Conservation (phyloP, 1,284 basidiomycete species). For the Leccinum griseonigrum region DNA sequence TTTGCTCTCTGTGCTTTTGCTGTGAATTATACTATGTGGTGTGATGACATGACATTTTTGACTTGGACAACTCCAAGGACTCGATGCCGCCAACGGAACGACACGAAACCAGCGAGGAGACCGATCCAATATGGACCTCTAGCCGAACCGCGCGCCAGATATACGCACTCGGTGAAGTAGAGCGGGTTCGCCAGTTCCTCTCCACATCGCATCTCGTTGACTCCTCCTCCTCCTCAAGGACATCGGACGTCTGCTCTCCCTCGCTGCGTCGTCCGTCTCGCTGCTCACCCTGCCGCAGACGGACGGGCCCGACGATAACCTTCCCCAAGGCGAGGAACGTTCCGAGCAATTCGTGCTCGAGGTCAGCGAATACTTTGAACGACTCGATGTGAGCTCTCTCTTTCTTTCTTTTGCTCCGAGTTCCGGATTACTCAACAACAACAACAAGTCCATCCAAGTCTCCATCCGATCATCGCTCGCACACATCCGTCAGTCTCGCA, state of each 20-base stretch:
- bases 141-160: slow-evolving; percentile 80
- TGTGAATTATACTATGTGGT: slow-evolving; percentile 26
- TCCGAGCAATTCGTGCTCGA: slow-evolving; percentile 81
- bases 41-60: slow-evolving; percentile 2
- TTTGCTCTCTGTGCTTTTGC: slow-evolving; percentile 27
- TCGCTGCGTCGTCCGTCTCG: slow-evolving; percentile 74
- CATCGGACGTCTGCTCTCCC: slow-evolving; percentile 66
- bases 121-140: slow-evolving; percentile 77
- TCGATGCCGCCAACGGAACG: slow-evolving; percentile 23
- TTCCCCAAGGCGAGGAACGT: slow-evolving; percentile 76
- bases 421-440: background rate
- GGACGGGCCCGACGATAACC: slow-evolving; percentile 57
- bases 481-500: slow-evolving; percentile 77
- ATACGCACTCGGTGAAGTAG: slow-evolving; percentile 75
- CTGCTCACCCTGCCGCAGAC: slow-evolving; percentile 76
- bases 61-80: background rate
- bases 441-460: slow-evolving; percentile 58
- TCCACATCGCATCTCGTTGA: no score
- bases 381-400: slow-evolving; percentile 58
- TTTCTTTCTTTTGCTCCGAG: background rate
- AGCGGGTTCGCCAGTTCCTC: slow-evolving; percentile 52
- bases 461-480: slow-evolving; percentile 74
- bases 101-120: slow-evolving; percentile 32
- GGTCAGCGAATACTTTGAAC: slow-evolving; percentile 80
- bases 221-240: slow-evolving; percentile 44